phyloP scores from a whole-genome alignment of 345 rosid genomes.

The Mallotus nudiflorus region DNA sequence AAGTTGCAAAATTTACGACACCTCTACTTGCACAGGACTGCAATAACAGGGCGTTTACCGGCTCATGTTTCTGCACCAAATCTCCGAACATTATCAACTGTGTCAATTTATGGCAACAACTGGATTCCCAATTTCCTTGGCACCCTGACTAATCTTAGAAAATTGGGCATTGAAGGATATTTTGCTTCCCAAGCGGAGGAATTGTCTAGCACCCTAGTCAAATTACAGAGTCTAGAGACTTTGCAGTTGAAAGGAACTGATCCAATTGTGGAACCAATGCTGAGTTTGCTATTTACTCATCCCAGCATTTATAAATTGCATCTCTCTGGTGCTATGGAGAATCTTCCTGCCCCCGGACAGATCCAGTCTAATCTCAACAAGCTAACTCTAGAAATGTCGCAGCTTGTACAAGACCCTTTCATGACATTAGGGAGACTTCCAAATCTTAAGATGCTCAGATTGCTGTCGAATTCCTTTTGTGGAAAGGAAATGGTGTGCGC shows the following conservation, averaged over 20 bases:
- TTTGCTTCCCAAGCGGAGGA: constrained; percentile 5
- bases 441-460: constrained; percentile 10
- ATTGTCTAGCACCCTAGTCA: not conserved
- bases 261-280: not conserved
- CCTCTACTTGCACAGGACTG: constrained; percentile 11
- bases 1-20: constrained; percentile 22
- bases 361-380: constrained; percentile 10
- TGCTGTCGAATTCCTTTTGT: constrained; percentile 8
- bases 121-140: not conserved
- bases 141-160: constrained; percentile 1
- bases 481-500: constrained; percentile 11
- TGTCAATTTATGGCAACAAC: not conserved
- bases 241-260: not conserved
- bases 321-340: constrained; percentile 4
- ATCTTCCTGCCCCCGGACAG: constrained; percentile 7
- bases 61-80: not conserved
- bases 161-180: constrained; percentile 7
- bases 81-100: not conserved
- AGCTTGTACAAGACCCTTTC: not conserved
- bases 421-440: not conserved
- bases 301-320: not conserved
- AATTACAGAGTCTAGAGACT: not conserved
- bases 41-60: not conserved
- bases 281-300: not conserved
- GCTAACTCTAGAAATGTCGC: constrained; percentile 2